These are phyloP conservation scores for Heliamphora pulchella DNA, from an alignment of 179 eudicot species.

Conservation along the genomic window DNA sequence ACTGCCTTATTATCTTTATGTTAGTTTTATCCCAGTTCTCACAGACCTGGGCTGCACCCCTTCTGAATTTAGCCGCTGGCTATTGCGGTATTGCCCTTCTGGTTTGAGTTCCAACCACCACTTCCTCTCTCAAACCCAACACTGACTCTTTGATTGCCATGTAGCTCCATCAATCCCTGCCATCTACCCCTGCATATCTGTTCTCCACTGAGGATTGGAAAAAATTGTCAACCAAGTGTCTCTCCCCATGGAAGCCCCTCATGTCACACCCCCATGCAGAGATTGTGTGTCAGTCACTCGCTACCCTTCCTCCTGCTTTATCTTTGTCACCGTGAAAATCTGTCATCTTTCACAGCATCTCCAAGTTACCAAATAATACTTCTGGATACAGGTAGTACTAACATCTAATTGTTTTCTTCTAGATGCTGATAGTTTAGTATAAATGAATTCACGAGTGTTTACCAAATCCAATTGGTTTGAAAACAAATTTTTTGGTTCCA, in stretches of 20 bases:
- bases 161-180: constrained; percentile 5
- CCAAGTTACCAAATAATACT: not conserved
- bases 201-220: not conserved
- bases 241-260: not conserved
- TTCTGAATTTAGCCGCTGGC: not conserved
- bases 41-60: not conserved
- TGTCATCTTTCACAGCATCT: not conserved
- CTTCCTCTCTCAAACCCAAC: not conserved
- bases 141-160: not conserved
- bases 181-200: not conserved
- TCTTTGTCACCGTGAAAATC: not conserved
- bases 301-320: not conserved
- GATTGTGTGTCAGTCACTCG: not conserved
- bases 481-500: too few species aligned
- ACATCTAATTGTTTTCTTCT: not conserved
- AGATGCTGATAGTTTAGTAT: not conserved
- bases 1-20: too few species aligned
- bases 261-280: not conserved
- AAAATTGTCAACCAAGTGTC: too few species aligned
- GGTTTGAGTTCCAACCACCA: constrained; percentile 1
- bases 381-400: not conserved
- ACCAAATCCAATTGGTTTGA: too few species aligned
- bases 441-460: not conserved
- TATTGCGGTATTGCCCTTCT: not conserved
- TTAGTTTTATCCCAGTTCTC: too few species aligned